These are phyloP conservation scores for Silene conica DNA, from an alignment of 148 eudicot genomes.

Conservation along the genomic window DNA sequence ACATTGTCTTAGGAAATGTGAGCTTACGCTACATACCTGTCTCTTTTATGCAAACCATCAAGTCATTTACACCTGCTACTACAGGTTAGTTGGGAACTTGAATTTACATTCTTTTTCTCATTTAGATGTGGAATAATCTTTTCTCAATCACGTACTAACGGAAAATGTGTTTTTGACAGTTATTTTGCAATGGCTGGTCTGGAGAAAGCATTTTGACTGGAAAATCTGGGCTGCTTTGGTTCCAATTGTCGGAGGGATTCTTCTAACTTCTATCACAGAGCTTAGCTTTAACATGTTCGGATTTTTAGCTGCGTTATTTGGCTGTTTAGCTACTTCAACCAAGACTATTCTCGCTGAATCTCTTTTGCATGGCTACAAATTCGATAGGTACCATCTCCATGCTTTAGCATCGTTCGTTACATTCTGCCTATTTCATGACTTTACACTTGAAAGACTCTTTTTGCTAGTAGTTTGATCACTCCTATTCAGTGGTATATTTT, in stretches of 20 bases:
- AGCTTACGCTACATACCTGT: slow-evolving; percentile 95
- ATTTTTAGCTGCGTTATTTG: slow-evolving; percentile 93
- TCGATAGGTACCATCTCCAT: slow-evolving; percentile 61
- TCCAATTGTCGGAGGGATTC: slow-evolving; percentile 98
- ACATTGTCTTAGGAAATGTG: slow-evolving; percentile 91
- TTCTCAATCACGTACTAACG: slow-evolving; percentile 1
- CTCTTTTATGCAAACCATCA: slow-evolving; percentile 96
- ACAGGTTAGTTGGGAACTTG: slow-evolving; percentile 53
- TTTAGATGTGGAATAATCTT: background rate
- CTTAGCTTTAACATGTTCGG: slow-evolving; percentile 91
- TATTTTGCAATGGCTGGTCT: slow-evolving; percentile 84
- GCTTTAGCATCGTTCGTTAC: background rate
- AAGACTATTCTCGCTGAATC: slow-evolving; percentile 99
- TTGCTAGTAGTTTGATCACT: background rate
- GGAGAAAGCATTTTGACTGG: slow-evolving; percentile 88
- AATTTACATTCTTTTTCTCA: background rate
- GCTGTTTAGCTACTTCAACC: slow-evolving; percentile 92
- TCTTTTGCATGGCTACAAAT: slow-evolving; percentile 91
- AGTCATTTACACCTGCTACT: slow-evolving; percentile 96
- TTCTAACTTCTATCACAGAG: slow-evolving; percentile 89
- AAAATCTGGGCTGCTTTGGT: slow-evolving; percentile 88
- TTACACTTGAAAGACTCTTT: background rate
- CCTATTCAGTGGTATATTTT: background rate
- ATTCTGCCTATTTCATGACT: background rate
- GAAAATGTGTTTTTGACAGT: slow-evolving; percentile 42